phyloP scores from a whole-genome alignment of 257 asterid species.

The Ilex asprella region DNA sequence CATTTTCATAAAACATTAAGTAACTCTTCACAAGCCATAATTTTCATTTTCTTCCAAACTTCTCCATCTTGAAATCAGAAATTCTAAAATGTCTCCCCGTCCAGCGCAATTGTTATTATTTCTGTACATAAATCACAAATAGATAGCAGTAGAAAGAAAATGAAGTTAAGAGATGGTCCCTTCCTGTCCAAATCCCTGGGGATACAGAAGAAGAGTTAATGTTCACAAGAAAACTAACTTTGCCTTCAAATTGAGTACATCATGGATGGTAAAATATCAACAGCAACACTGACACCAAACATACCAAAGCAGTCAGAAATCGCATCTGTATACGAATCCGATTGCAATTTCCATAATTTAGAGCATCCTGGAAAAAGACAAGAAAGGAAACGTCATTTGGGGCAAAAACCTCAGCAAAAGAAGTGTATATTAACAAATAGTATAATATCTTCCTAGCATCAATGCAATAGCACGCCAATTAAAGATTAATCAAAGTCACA shows the following conservation, averaged over 20 bases:
- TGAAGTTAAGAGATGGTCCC: too few species aligned
- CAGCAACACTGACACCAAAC: conserved; percentile 16
- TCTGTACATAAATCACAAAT: too few species aligned
- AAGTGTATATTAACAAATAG: not conserved
- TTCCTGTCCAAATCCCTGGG: not conserved
- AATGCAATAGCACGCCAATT: not conserved
- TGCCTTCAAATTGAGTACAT: too few species aligned
- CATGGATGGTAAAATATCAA: conserved; percentile 1
- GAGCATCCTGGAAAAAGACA: conserved; percentile 58
- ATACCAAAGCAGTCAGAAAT: conserved; percentile 82
- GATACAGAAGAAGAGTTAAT: too few species aligned
- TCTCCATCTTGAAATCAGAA: too few species aligned
- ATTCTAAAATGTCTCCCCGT: too few species aligned
- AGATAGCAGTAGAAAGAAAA: too few species aligned
- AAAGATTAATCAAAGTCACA: not conserved
- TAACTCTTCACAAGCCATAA: too few species aligned
- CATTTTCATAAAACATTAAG: too few species aligned
- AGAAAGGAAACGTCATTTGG: not conserved
- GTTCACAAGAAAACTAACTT: not conserved
- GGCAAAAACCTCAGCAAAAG: not conserved
- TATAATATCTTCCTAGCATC: not conserved
- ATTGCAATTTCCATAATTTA: conserved; percentile 63
- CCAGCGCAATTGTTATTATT: too few species aligned
- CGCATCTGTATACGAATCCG: conserved; percentile 78
- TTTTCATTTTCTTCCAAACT: too few species aligned